Conservation (phyloP, 2,329 filamentous ascomycete genomes). For the Alternaria panax region DNA sequence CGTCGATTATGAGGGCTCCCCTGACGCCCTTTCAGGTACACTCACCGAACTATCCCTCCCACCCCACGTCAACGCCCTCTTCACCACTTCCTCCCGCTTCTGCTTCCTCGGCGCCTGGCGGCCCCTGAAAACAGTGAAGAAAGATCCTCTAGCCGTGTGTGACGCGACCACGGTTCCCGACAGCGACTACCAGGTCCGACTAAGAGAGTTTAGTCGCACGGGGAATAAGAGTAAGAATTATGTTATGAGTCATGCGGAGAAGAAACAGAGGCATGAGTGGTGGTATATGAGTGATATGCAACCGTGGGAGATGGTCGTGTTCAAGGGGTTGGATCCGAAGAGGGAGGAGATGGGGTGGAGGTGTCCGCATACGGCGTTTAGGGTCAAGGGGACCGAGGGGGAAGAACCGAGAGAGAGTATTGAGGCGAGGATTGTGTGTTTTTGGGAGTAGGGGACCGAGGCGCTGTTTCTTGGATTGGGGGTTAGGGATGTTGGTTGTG, state of each 20-base stretch:
- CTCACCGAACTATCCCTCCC: constrained; percentile 27
- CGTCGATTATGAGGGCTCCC: constrained; percentile 29
- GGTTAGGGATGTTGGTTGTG: neutral
- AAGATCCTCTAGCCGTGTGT: constrained; percentile 38
- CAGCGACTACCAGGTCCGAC: constrained; percentile 24
- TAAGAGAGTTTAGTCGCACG: constrained; percentile 27
- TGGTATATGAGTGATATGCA: constrained; percentile 37
- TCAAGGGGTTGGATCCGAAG: constrained; percentile 37
- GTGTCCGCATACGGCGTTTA: constrained; percentile 39
- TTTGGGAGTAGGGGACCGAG: constrained; percentile 19
- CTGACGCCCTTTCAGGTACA: constrained; percentile 19
- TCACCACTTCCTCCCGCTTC: constrained; percentile 23
- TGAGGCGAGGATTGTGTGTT: constrained; percentile 31
- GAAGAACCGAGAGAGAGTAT: constrained; percentile 35
- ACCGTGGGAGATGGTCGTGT: constrained; percentile 32
- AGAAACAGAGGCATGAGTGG: constrained; percentile 31
- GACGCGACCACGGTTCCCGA: constrained; percentile 27
- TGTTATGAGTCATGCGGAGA: constrained; percentile 22
- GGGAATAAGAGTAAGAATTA: constrained; percentile 26
- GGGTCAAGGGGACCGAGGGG: constrained; percentile 18
- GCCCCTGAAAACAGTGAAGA: constrained; percentile 29
- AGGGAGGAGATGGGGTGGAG: constrained; percentile 26
- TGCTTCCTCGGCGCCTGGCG: constrained; percentile 44
- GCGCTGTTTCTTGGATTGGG: neutral
- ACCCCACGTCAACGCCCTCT: constrained; percentile 9